Percentiles rank a stretch among this genome's conserved stretches.
Evolutionary conservation across 805 yeast genomes (phyloP).

Genomic region (Teunomyces stri): DNA sequence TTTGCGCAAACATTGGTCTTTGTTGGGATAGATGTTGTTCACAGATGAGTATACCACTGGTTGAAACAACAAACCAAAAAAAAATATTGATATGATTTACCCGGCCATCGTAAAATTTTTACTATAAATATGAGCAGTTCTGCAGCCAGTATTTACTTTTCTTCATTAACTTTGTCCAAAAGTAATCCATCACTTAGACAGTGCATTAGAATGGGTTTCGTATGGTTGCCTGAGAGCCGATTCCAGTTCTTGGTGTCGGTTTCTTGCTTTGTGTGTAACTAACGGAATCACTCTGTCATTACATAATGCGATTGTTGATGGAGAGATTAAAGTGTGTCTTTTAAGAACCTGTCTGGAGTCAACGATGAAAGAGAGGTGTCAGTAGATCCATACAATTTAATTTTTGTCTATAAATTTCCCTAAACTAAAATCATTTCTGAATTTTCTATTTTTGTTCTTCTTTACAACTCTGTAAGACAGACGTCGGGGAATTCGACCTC

Average conservation of each 20-base stretch:
- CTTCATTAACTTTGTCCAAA: slow-evolving; percentile 61
- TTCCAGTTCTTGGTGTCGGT: slow-evolving; percentile 24
- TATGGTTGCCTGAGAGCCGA: slow-evolving; percentile 4
- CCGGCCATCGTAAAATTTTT: slow-evolving; percentile 8
- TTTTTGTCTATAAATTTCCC: background rate
- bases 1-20: background rate
- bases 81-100: slow-evolving; percentile 6
- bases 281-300: slow-evolving; percentile 21
- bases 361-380: slow-evolving; percentile 52
- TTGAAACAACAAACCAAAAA: background rate
- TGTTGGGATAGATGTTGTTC: background rate
- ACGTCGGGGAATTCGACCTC: slow-evolving; percentile 46
- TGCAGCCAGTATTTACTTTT: slow-evolving; percentile 11
- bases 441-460: background rate
- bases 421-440: background rate
- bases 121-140: background rate
- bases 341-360: slow-evolving; percentile 52
- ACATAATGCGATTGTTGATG: slow-evolving; percentile 46
- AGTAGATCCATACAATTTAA: slow-evolving; percentile 39
- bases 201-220: slow-evolving; percentile 46
- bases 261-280: slow-evolving; percentile 22
- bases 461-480: slow-evolving; percentile 29
- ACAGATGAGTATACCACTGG: background rate
- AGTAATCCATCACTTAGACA: slow-evolving; percentile 68
- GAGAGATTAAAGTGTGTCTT: slow-evolving; percentile 41